Evolutionary conservation across 306 rosid species (phyloP).

Genomic region (Cucumis cinereus): DNA sequence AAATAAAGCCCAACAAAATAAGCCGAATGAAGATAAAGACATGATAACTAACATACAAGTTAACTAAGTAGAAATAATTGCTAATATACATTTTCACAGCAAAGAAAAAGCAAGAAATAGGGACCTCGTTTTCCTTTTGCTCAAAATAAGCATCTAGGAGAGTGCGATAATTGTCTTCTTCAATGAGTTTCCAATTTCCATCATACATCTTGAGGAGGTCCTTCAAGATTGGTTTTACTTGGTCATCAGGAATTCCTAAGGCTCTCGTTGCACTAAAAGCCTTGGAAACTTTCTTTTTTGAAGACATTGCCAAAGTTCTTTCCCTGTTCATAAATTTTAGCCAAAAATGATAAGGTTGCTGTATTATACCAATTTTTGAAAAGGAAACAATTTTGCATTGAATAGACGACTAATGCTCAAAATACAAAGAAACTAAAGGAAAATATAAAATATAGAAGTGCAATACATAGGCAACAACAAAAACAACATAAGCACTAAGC

Average conservation of each 20-base stretch:
- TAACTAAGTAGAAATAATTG: neutral
- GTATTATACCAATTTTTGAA: neutral
- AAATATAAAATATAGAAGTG: no score
- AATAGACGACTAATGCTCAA: no score
- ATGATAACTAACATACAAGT: neutral
- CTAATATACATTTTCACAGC: neutral
- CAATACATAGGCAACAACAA: no score
- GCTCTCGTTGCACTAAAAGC: slow-evolving; percentile 39
- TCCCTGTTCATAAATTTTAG: neutral
- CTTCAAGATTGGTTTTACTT: slow-evolving; percentile 41
- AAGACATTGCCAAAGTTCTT: slow-evolving; percentile 25
- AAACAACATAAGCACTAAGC: no score
- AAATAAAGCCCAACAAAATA: neutral
- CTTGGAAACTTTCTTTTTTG: slow-evolving; percentile 16
- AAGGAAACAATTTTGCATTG: neutral
- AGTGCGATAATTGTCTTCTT: slow-evolving; percentile 56
- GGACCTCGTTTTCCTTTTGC: slow-evolving; percentile 41
- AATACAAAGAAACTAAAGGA: no score
- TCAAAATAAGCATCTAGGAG: slow-evolving; percentile 70
- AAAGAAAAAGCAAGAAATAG: neutral
- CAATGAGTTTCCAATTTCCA: slow-evolving; percentile 49
- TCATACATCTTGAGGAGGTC: slow-evolving; percentile 26
- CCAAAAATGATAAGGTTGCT: neutral
- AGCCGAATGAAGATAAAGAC: neutral
- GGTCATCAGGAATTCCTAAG: slow-evolving; percentile 34